Percentiles rank a stretch among this genome's conserved stretches.
These are phyloP conservation scores for Amauroascus niger DNA, from an alignment of 2,329 filamentous ascomycete species.

Conservation along the genomic window DNA sequence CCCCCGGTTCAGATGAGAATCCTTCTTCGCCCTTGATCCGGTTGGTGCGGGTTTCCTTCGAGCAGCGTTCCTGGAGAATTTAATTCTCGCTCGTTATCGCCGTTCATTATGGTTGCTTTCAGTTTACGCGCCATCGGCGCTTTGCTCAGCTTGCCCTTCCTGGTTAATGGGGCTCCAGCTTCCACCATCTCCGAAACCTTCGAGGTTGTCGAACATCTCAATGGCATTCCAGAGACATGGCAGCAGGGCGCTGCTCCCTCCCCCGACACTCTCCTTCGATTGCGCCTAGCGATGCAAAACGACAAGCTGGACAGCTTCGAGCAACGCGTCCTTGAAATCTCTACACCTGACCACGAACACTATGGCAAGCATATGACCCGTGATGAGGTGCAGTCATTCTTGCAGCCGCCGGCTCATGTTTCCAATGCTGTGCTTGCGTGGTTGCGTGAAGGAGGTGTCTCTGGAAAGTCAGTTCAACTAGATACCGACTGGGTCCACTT, in stretches of 20 bases:
- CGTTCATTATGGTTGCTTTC: constrained; percentile 10
- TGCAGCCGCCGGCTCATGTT: constrained; percentile 44
- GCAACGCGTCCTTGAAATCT: constrained; percentile 50
- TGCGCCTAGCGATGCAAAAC: constrained; percentile 44
- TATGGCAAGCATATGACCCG: constrained; percentile 56
- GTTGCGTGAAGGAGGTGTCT: constrained; percentile 46
- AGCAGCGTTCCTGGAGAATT: background rate
- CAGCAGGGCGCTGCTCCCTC: constrained; percentile 21
- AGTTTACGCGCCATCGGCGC: constrained; percentile 12
- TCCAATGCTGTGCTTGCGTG: constrained; percentile 45
- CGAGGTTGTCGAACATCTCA: constrained; percentile 16
- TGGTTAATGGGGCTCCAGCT: constrained; percentile 11
- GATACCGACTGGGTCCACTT: constrained; percentile 55
- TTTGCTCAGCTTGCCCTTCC: constrained; percentile 10
- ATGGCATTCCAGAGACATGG: constrained; percentile 29
- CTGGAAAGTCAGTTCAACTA: constrained; percentile 38
- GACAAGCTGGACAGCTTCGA: constrained; percentile 46
- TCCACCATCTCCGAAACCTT: constrained; percentile 2
- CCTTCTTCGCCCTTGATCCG: background rate
- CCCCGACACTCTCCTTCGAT: constrained; percentile 36
- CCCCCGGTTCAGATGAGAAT: background rate
- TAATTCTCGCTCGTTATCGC: background rate
- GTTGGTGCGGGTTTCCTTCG: background rate
- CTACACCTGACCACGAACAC: constrained; percentile 47
- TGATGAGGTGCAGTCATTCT: constrained; percentile 47